Conservation (phyloP, 257 asterid species). For the Solanum rostratum region DNA sequence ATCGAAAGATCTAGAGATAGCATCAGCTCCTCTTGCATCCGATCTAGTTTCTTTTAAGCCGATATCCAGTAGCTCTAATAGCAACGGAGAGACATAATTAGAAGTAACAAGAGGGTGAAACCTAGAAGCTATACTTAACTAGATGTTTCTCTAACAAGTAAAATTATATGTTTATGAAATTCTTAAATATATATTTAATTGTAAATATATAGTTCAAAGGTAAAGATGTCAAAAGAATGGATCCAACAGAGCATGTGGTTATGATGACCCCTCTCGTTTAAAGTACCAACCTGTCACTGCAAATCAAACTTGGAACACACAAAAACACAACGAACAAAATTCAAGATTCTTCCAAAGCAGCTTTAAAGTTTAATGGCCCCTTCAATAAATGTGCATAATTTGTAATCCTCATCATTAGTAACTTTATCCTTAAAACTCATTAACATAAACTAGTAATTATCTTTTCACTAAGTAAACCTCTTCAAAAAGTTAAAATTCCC, state of each 20-base stretch:
- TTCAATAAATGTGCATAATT: not conserved
- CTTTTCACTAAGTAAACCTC: not conserved
- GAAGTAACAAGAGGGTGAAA: too few species aligned
- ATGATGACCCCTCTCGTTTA: constrained; percentile 4
- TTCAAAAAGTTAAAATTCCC: not conserved
- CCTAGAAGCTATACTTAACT: not conserved
- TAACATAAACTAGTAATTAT: not conserved
- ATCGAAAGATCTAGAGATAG: too few species aligned
- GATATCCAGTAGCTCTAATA: too few species aligned
- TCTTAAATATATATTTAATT: not conserved
- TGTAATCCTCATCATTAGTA: not conserved
- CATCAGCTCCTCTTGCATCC: fast-evolving
- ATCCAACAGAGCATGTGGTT: constrained; percentile 31
- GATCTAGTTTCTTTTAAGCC: too few species aligned
- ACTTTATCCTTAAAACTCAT: not conserved
- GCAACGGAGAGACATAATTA: too few species aligned
- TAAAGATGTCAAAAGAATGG: constrained; percentile 6
- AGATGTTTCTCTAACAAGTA: not conserved
- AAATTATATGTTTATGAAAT: not conserved
- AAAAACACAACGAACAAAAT: constrained; percentile 1
- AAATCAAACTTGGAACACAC: not conserved
- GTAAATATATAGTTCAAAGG: not conserved
- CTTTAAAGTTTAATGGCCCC: not conserved
- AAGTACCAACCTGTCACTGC: constrained; percentile 8
- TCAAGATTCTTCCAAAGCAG: constrained; percentile 7